A percentile compares a stretch with the other conserved stretches of the same genome.
Evolutionary conservation across 257 asterid species (phyloP).

Genomic region (Solanum chmielewskii): DNA sequence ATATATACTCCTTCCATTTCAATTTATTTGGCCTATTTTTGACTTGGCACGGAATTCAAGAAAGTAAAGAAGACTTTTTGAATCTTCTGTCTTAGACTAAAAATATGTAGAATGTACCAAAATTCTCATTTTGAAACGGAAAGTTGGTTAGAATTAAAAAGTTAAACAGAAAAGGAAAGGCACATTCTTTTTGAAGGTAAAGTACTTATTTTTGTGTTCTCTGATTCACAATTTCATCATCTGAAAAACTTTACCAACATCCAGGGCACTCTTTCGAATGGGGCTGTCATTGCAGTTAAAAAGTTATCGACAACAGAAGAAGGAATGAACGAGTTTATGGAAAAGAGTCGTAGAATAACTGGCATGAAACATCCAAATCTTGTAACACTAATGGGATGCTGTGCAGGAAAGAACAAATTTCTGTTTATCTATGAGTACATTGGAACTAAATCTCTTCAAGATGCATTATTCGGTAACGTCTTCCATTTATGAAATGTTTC

Average conservation of each 20-base stretch:
- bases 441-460: not conserved
- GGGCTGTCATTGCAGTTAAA: not conserved
- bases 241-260: not conserved
- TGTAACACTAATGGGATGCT: not conserved
- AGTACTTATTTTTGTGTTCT: not conserved
- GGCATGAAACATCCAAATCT: not conserved
- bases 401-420: not conserved
- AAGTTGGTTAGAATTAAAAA: not conserved
- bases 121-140: not conserved
- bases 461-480: conserved; percentile 1
- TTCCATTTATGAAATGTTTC: not conserved
- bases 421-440: conserved; percentile 2
- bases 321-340: not conserved
- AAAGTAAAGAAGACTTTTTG: not conserved
- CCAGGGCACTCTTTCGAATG: not conserved
- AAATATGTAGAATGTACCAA: not conserved
- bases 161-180: not conserved
- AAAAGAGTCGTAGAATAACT: not conserved
- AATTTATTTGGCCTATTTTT: not conserved
- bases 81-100: not conserved
- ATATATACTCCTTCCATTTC: not conserved
- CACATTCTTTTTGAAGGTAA: not conserved
- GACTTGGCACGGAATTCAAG: not conserved
- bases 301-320: not conserved
- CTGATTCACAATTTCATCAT: not conserved